Conservation (phyloP, 2,329 filamentous ascomycete species). For the Calonectria crousiana region DNA sequence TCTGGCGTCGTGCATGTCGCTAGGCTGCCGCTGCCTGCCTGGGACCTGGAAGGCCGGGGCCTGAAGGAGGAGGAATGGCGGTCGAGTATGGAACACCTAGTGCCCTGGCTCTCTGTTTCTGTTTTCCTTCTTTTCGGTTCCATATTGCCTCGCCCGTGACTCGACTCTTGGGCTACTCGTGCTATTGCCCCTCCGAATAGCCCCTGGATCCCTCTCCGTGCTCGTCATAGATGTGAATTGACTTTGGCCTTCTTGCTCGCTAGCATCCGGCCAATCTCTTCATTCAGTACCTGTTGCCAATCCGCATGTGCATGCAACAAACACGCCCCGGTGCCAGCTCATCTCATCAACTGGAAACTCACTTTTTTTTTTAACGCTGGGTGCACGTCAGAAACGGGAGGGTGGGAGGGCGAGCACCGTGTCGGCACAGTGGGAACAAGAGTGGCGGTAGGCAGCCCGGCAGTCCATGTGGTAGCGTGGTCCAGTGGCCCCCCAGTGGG, state of each 20-base stretch:
- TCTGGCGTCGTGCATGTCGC: not conserved
- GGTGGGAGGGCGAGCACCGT: not conserved
- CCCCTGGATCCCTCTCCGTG: not conserved
- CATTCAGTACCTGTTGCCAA: not conserved
- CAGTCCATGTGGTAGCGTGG: conserved; percentile 7
- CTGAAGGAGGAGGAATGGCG: conserved; percentile 2
- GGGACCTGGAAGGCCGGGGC: not conserved
- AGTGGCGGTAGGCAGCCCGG: conserved; percentile 10
- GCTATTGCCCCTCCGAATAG: not conserved
- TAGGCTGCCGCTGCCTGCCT: conserved; percentile 14
- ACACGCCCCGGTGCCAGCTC: not conserved
- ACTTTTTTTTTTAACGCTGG: not conserved
- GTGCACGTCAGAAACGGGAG: conserved; percentile 4
- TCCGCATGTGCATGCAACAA: not conserved
- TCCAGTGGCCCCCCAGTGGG: not conserved
- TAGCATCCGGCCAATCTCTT: not conserved
- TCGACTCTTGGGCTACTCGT: not conserved
- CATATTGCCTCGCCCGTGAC: not conserved
- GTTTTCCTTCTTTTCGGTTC: conserved; percentile 8
- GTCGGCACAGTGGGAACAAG: not conserved
- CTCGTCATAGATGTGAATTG: not conserved
- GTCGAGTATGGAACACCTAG: not conserved
- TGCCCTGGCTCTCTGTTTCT: not conserved
- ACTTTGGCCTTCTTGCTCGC: not conserved
- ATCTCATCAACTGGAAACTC: not conserved